These are phyloP conservation scores for Vickermania spadyakhi DNA, from an alignment of 208 protist genomes.

Conservation along the genomic window DNA sequence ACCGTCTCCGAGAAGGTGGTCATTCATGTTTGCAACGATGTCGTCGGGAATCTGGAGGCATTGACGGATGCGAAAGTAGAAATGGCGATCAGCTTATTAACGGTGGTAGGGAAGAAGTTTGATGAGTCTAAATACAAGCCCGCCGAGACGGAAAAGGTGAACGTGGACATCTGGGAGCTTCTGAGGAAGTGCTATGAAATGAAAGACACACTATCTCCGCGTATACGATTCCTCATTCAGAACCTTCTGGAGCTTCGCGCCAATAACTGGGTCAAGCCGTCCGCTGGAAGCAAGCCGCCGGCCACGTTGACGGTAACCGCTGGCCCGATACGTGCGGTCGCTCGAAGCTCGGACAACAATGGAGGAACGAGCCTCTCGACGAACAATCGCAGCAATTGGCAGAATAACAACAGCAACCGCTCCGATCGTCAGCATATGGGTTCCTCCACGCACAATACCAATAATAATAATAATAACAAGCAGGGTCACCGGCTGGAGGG, in stretches of 20 bases:
- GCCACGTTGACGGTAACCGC: conserved; percentile 9
- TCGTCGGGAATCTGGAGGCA: conserved; percentile 10
- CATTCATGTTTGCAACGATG: conserved; percentile 30
- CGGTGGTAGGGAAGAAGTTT: conserved; percentile 73
- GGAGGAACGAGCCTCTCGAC: conserved; percentile 7
- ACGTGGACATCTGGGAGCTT: conserved; percentile 49
- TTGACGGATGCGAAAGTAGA: conserved; percentile 48
- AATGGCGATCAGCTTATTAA: conserved; percentile 71
- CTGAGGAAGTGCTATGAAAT: conserved; percentile 36
- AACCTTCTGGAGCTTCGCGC: conserved; percentile 73
- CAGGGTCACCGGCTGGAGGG: conserved; percentile 9
- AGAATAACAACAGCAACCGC: conserved; percentile 6
- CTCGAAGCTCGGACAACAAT: conserved; percentile 7
- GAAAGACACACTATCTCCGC: conserved; percentile 43
- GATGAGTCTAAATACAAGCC: conserved; percentile 30
- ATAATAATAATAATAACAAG: conserved; percentile 1
- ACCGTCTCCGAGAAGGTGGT: conserved; percentile 67
- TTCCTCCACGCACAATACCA: conserved; percentile 6
- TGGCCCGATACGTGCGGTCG: conserved; percentile 1
- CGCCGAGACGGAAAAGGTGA: conserved; percentile 9
- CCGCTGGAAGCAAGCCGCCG: conserved; percentile 5
- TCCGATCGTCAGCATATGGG: conserved; percentile 14
- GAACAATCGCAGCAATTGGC: conserved; percentile 13
- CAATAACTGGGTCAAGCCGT: conserved; percentile 48
- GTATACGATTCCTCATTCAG: conserved; percentile 79